Evolutionary conservation across 352 stramenopile species (phyloP).

Genomic region (Peronospora farinosa): DNA sequence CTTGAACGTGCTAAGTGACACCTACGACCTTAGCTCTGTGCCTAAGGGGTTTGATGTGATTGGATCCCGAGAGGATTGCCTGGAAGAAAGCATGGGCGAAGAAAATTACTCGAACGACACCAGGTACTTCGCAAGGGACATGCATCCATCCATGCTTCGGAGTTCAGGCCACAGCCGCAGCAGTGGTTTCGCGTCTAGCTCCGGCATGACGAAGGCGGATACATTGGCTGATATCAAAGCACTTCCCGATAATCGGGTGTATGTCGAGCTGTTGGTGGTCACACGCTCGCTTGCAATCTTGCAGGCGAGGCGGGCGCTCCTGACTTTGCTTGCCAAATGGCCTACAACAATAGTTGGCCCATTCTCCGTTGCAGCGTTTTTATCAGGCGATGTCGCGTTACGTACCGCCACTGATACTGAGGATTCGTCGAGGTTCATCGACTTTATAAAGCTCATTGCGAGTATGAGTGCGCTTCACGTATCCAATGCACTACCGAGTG

Average conservation of each 20-base stretch:
- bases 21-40: slow-evolving; percentile 35
- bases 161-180: slow-evolving; percentile 41
- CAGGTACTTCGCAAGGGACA: slow-evolving; percentile 72
- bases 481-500: slow-evolving; percentile 24
- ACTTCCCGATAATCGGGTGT: slow-evolving; percentile 72
- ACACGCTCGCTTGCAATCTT: slow-evolving; percentile 77
- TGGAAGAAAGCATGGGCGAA: slow-evolving; percentile 80
- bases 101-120: slow-evolving; percentile 76
- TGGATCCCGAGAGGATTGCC: slow-evolving; percentile 69
- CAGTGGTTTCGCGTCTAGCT: slow-evolving; percentile 33
- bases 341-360: slow-evolving; percentile 44
- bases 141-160: slow-evolving; percentile 67
- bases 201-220: slow-evolving; percentile 51
- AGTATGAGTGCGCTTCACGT: slow-evolving; percentile 51
- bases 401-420: slow-evolving; percentile 17
- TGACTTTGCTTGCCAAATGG: slow-evolving; percentile 78
- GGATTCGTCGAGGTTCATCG: slow-evolving; percentile 52
- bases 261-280: slow-evolving; percentile 67
- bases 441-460: slow-evolving; percentile 82
- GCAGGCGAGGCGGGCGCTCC: slow-evolving; percentile 62
- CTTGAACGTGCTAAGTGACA: slow-evolving; percentile 54
- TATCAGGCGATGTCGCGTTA: slow-evolving; percentile 15
- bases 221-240: slow-evolving; percentile 68
- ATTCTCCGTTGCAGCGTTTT: slow-evolving; percentile 51
- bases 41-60: slow-evolving; percentile 72